These are phyloP conservation scores for Arctostaphylos glauca DNA, from an alignment of 148 eudicot genomes.

Conservation along the genomic window DNA sequence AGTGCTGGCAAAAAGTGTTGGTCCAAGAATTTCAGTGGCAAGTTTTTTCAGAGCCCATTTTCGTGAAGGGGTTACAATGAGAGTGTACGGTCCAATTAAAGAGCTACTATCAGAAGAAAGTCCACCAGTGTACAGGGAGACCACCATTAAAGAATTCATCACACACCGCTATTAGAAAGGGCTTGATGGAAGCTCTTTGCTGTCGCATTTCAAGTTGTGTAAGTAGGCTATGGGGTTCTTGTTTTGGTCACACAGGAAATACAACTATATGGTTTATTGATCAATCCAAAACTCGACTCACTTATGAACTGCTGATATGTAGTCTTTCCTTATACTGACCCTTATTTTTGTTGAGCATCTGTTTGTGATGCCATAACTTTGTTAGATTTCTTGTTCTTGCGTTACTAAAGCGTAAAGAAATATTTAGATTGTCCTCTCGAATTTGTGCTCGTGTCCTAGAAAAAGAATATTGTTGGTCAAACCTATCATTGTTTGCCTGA, in stretches of 20 bases:
- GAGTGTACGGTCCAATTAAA: constrained; percentile 31
- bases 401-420: too few species aligned
- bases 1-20: constrained; percentile 34
- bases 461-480: background rate
- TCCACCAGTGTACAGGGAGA: constrained; percentile 22
- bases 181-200: constrained; percentile 16
- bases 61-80: background rate
- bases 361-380: too few species aligned
- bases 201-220: constrained; percentile 26
- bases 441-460: background rate
- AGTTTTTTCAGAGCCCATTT: constrained; percentile 28
- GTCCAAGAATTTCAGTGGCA: constrained; percentile 53
- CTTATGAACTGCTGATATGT: background rate
- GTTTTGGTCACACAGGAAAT: background rate
- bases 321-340: too few species aligned
- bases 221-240: background rate
- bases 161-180: background rate
- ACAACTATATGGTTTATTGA: background rate
- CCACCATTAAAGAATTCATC: constrained; percentile 12
- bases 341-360: too few species aligned
- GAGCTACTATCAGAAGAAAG: constrained; percentile 21
- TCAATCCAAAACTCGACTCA: background rate
- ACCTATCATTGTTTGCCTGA: background rate
- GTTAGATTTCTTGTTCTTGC: too few species aligned
- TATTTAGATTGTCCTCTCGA: too few species aligned